These are phyloP conservation scores for Henckelia pumila DNA, from an alignment of 257 asterid species.

Conservation along the genomic window DNA sequence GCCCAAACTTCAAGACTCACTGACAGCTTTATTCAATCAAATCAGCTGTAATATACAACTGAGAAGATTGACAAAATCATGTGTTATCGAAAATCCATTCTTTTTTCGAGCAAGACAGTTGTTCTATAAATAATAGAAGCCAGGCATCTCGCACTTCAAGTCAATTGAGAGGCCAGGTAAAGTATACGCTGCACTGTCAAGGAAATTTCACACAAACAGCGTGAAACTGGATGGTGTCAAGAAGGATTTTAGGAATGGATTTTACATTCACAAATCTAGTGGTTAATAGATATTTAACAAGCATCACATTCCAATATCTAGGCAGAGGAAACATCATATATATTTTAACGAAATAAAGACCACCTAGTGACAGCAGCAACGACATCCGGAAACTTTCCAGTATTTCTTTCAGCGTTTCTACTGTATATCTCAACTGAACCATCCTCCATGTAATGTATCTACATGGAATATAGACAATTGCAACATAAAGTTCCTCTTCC, in stretches of 20 bases:
- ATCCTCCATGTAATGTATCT: constrained; percentile 84
- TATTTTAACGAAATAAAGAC: constrained; percentile 23
- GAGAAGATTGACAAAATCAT: neutral
- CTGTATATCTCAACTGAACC: constrained; percentile 95
- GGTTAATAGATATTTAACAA: neutral
- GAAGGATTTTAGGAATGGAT: neutral
- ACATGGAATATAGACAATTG: constrained; percentile 25
- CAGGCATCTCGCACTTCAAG: neutral
- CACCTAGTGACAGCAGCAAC: constrained; percentile 78
- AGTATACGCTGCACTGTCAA: constrained; percentile 3
- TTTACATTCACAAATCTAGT: constrained; percentile 1
- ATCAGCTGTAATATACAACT: constrained; percentile 1
- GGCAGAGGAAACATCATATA: constrained; percentile 8
- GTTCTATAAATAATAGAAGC: neutral
- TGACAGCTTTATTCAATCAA: constrained; percentile 5
- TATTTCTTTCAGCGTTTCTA: constrained; percentile 90
- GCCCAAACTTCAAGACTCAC: neutral
- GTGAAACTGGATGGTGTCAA: constrained; percentile 12
- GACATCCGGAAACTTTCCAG: constrained; percentile 96
- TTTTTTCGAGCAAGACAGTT: neutral
- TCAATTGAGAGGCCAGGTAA: neutral
- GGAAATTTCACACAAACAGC: neutral
- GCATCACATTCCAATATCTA: constrained; percentile 15
- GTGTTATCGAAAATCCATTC: neutral
- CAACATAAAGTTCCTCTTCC: constrained; percentile 7